phyloP scores from a whole-genome alignment of 495 filamentous ascomycete genomes.

The Darksidea phi region DNA sequence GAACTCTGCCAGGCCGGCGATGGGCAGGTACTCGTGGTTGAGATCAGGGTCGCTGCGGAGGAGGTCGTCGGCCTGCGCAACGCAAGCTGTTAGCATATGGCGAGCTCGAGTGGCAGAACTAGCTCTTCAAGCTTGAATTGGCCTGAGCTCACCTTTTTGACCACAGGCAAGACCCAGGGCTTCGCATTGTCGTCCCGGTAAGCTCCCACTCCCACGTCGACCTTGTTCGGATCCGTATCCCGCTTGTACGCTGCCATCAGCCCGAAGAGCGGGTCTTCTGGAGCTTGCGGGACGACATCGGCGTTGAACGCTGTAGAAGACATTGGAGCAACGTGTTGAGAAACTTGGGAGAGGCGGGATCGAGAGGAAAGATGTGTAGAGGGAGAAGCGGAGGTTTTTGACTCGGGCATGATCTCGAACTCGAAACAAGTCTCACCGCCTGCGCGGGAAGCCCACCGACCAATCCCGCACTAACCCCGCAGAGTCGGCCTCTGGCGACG shows the following conservation, averaged over 20 bases:
- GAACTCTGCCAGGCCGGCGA: conserved; percentile 81
- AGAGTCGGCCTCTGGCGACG: background rate
- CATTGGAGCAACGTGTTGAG: conserved; percentile 52
- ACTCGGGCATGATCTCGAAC: conserved; percentile 21
- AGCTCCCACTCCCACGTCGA: conserved; percentile 94
- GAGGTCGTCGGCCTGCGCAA: conserved; percentile 70
- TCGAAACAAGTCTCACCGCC: conserved; percentile 25
- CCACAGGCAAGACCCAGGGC: conserved; percentile 96
- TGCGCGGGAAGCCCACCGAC: conserved; percentile 5
- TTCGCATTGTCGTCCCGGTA: conserved; percentile 95
- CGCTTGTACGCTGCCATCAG: conserved; percentile 84
- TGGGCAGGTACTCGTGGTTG: conserved; percentile 98
- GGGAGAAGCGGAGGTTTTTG: background rate
- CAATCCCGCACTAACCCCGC: conserved; percentile 14
- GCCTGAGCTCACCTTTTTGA: conserved; percentile 86
- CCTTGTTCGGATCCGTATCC: conserved; percentile 80
- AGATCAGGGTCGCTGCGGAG: conserved; percentile 81
- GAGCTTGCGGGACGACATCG: conserved; percentile 80
- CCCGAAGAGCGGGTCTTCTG: conserved; percentile 94
- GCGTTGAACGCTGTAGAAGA: conserved; percentile 65
- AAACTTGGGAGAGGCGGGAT: conserved; percentile 51
- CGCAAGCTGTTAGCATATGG: background rate
- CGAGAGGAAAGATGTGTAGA: conserved; percentile 1
- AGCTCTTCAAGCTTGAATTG: too few species aligned
- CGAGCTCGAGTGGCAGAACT: background rate